phyloP scores from a whole-genome alignment of 2,329 filamentous ascomycete species.

The Talaromyces amestolkiae region DNA sequence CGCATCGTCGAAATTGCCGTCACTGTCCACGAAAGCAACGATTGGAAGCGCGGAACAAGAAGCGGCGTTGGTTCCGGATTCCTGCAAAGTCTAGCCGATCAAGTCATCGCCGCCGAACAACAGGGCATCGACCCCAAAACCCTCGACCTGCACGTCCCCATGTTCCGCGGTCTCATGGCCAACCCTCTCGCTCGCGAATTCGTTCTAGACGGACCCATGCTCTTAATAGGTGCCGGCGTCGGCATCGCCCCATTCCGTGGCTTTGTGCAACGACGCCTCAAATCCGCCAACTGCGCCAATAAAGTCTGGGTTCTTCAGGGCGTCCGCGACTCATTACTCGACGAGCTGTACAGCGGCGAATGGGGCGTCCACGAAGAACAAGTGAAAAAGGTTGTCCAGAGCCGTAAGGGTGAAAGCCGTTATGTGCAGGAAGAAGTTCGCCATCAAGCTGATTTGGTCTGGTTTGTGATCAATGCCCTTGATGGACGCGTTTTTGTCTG shows the following conservation, averaged over 20 bases:
- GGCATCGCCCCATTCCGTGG: slow-evolving; percentile 96
- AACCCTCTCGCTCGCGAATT: slow-evolving; percentile 93
- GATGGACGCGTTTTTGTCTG: slow-evolving; percentile 96
- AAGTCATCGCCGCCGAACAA: slow-evolving; percentile 66
- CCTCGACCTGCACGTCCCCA: slow-evolving; percentile 74
- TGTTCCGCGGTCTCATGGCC: slow-evolving; percentile 98
- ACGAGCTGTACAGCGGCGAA: slow-evolving; percentile 95
- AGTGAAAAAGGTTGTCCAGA: slow-evolving; percentile 78
- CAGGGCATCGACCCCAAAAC: slow-evolving; percentile 52
- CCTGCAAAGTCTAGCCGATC: slow-evolving; percentile 78
- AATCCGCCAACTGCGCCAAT: slow-evolving; percentile 93
- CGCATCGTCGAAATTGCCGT: slow-evolving; percentile 95
- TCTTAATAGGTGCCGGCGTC: slow-evolving; percentile 92
- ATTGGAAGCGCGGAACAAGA: slow-evolving; percentile 71
- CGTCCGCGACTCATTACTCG: slow-evolving; percentile 86
- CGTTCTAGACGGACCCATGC: slow-evolving; percentile 91
- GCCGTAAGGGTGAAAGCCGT: slow-evolving; percentile 70
- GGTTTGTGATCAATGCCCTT: slow-evolving; percentile 95
- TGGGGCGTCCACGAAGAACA: slow-evolving; percentile 91
- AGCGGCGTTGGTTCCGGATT: slow-evolving; percentile 91
- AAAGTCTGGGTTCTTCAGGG: slow-evolving; percentile 97
- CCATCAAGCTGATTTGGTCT: slow-evolving; percentile 91
- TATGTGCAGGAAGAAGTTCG: slow-evolving; percentile 97
- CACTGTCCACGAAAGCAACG: slow-evolving; percentile 80
- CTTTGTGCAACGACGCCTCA: slow-evolving; percentile 89